Evolutionary conservation across 371 early-diverging fungal genomes (phyloP), one percentile per base, ranked within the genome.

Genomic region (Mortierella sp.): DNA sequence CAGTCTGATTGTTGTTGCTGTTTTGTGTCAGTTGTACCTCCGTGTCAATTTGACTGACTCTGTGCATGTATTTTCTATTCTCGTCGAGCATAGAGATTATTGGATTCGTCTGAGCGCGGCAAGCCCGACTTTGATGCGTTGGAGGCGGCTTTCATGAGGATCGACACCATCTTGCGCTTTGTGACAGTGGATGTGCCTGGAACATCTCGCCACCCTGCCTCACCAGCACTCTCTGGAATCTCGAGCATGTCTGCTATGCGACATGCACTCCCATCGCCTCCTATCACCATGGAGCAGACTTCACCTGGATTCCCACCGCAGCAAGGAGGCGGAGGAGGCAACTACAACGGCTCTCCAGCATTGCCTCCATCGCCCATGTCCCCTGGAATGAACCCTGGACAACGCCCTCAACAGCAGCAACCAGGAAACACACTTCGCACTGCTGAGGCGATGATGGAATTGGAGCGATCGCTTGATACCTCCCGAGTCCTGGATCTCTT

Each of bases 181-280:
- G 84, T 83, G 8, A 83, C 79, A 8, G 73, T 83, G 47, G 84
- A 83, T 44, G 84, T 83, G 40, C 84, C 84, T 1, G 84, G 84
- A 37, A 83, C 84, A 8, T 74, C 84, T 45, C 84, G 84, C n/a
- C 84, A 83, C 13, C 84, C 84, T 45, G 84, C 84, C 24, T 83
- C 84, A 24, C 84, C 84, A 26, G 84, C 84, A 0, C 64, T 83
- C 40, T 79, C 84, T 3, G 84, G 70, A 10, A 83, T 83, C 43
- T 83, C 84, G 16, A 73, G 79, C 76, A 83, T 83, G 73, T 80
- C 77, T 8, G 63, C 75, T 24, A 58, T 80, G 58, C 77, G 77
- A 0, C 50, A 77, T 0, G 80, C 85, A 14, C 77, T 80, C 13
- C 80, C 80, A 14, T 80, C 80, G 5, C 80, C 80, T 7, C 85